Conservation (phyloP, 139 green algal genomes). For the Yamagishiella unicocca region DNA sequence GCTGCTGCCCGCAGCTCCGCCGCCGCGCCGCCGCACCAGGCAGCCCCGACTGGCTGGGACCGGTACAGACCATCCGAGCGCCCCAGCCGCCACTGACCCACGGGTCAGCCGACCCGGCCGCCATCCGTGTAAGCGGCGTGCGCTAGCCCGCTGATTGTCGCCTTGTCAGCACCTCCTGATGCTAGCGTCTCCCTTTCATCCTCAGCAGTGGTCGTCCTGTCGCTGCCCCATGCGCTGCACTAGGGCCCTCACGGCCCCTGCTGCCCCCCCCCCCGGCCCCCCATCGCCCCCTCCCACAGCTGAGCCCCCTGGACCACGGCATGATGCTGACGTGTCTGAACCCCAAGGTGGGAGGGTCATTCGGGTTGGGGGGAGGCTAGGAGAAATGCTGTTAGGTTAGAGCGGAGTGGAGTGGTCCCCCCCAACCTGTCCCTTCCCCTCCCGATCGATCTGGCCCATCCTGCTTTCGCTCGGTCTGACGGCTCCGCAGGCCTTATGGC, state of each 20-base stretch:
- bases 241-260: too few species aligned
- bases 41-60: conserved; percentile 21
- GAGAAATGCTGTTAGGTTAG: too few species aligned
- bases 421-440: neutral
- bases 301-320: conserved; percentile 53
- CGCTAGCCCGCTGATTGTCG: too few species aligned
- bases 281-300: conserved; percentile 27
- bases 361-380: too few species aligned
- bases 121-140: neutral
- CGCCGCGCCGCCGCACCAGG: too few species aligned
- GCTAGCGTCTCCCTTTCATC: neutral
- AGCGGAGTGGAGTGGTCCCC: too few species aligned
- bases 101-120: neutral
- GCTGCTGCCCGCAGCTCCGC: too few species aligned
- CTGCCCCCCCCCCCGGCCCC: too few species aligned
- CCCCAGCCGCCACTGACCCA: neutral
- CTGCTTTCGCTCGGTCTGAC: neutral
- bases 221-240: too few species aligned
- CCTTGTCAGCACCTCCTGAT: neutral
- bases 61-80: neutral
- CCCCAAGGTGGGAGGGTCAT: conserved; percentile 53
- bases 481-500: conserved; percentile 9
- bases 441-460: neutral
- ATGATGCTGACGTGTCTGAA: conserved; percentile 54
- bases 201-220: too few species aligned